Base-by-base conservation (phyloP, 306 rosid species). In the Citrullus mucosospermus region DNA sequence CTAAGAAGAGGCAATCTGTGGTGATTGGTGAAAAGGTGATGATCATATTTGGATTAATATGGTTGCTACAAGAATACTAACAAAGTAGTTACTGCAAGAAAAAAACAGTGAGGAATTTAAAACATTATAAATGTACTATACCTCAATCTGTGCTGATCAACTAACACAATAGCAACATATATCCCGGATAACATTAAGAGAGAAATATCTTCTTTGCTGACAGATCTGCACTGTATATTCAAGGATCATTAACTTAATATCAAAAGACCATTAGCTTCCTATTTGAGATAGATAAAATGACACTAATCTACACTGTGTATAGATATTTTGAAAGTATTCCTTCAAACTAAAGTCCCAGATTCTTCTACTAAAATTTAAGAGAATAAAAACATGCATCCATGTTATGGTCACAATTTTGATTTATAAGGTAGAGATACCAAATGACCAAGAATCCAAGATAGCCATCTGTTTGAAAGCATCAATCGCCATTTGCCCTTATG, bases 141-240 rank as follows among this genome's bases (percentile, higher is more conserved):
- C 97, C 97, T 91, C 90, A 95, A 83, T 82, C 85, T 95, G 81
- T 74, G 85, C 78, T 95, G 96, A 81, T 95, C 97, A 83, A 95
- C 99, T 85, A 95, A 88, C 56, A 93, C 97, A 79, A 95, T 90
- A 50, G 91, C 96, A 79, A 92, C 87, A 84, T 87, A 90, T 78
- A 85, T 86, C 80, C 99, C 96, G 32, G 93, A 88, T 85, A 95
- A 83, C 75, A 95, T 88, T 85, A 90, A 82, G 80, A 81, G 75
- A 22, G 93, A 88, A 79, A 95, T 88, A 79, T 87, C 96, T 82
- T 91, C 87, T 84, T 55, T 83, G 68, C 89, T 85, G 79, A 95
- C 79, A 72, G 99, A 92, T 85, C 93, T 89, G 90, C 91, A 85
- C 98, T 95, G 99, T 88, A 79, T 81, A 85, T 78, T 20, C 75